Evolutionary conservation across 257 asterid genomes (phyloP).

Genomic region (Sherardia arvensis): DNA sequence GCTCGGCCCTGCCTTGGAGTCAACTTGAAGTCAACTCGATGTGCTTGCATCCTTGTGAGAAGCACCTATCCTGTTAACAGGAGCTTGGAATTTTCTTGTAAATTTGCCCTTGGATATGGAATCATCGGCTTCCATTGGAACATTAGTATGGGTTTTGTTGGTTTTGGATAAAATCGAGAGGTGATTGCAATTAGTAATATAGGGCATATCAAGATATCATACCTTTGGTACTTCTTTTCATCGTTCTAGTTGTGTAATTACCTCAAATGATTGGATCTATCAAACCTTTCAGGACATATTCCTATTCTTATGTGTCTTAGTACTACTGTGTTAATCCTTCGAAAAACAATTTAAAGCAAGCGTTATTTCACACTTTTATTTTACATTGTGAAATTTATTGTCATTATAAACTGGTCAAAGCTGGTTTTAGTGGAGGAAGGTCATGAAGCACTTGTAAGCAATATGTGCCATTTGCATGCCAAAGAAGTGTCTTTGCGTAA

Average conservation of each 20-base stretch:
- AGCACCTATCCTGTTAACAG: constrained; percentile 13
- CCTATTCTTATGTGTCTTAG: not conserved
- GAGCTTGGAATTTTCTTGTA: constrained; percentile 20
- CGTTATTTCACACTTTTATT: not conserved
- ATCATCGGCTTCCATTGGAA: not conserved
- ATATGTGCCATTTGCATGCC: not conserved
- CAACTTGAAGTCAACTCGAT: not conserved
- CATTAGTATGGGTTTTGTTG: not conserved
- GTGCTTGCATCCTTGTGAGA: constrained; percentile 3
- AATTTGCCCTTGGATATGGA: constrained; percentile 8
- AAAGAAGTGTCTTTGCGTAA: not conserved
- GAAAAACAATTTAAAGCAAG: not conserved
- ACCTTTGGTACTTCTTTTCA: not conserved
- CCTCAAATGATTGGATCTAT: not conserved
- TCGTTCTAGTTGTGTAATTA: not conserved
- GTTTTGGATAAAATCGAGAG: not conserved
- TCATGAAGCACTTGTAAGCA: constrained; percentile 1
- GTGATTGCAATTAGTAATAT: not conserved
- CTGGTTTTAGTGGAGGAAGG: constrained; percentile 7
- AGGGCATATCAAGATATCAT: not conserved
- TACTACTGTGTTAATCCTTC: not conserved
- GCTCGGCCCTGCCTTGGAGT: not conserved
- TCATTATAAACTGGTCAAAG: not conserved
- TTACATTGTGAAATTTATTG: too few relatives aligned
- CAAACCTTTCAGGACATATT: not conserved